phyloP scores from a whole-genome alignment of 179 eudicot genomes.

The Beta lomatogona region DNA sequence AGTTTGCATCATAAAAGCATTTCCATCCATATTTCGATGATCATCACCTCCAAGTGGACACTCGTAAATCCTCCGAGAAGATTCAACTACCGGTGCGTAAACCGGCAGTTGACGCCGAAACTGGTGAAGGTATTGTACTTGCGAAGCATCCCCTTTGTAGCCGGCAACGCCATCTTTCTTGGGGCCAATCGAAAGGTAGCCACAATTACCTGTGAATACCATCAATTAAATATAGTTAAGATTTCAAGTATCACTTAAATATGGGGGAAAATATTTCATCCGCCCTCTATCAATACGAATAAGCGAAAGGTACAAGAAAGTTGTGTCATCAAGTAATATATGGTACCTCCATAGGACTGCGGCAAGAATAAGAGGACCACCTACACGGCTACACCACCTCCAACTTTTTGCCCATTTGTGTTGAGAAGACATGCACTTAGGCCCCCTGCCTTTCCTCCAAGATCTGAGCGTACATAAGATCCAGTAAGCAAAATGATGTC shows the following conservation, averaged over 20 bases:
- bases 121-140: slow-evolving; percentile 50
- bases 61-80: slow-evolving; percentile 44
- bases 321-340: too few relatives aligned
- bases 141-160: slow-evolving; percentile 50
- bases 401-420: too few relatives aligned
- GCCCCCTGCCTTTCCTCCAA: too few relatives aligned
- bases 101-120: slow-evolving; percentile 45
- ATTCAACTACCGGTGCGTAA: slow-evolving; percentile 55
- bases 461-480: too few relatives aligned
- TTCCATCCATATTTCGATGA: slow-evolving; percentile 52
- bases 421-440: too few relatives aligned
- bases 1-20: slow-evolving; percentile 51
- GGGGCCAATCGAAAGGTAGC: slow-evolving; percentile 61
- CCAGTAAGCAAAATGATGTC: too few relatives aligned
- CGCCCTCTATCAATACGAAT: not conserved
- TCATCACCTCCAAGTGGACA: slow-evolving; percentile 32
- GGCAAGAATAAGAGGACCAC: too few relatives aligned
- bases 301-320: not conserved
- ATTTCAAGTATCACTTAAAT: not conserved
- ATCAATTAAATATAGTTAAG: not conserved
- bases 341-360: too few relatives aligned
- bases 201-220: slow-evolving; percentile 60
- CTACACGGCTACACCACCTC: too few relatives aligned
- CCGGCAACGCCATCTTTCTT: slow-evolving; percentile 52
- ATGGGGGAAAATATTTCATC: not conserved